phyloP scores from a whole-genome alignment of 192 early-diverging fungal species.

The Cetraspora pellucida region DNA sequence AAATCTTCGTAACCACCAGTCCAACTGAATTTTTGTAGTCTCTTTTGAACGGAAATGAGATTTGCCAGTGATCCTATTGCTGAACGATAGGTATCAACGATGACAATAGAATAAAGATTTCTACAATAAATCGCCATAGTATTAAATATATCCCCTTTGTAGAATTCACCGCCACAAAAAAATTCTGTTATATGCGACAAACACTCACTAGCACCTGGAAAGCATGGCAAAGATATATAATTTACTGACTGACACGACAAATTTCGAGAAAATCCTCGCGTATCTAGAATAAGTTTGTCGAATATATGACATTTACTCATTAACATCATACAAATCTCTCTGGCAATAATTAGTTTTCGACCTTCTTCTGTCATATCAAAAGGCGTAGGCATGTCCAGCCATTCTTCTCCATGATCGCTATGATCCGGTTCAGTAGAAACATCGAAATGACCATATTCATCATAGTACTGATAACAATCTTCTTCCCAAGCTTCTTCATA shows the following conservation, averaged over 20 bases:
- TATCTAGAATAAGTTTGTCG: not conserved
- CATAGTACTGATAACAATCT: not conserved
- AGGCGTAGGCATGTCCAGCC: not conserved
- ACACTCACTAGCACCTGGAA: not conserved
- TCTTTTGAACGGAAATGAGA: not conserved
- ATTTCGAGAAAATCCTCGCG: not conserved
- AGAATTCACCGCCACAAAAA: conserved; percentile 6
- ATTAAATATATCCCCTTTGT: conserved; percentile 12
- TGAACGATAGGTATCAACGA: not conserved
- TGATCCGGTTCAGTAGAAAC: conserved; percentile 2
- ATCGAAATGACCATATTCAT: not conserved
- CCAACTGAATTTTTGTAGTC: not conserved
- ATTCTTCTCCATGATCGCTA: not conserved
- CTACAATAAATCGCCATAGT: not conserved
- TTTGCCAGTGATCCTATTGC: not conserved
- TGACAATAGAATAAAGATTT: not conserved
- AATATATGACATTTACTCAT: not conserved
- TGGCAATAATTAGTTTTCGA: not conserved
- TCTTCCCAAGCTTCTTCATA: conserved; percentile 19
- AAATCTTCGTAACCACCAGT: not conserved
- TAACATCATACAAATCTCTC: not conserved
- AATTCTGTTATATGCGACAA: conserved; percentile 1
- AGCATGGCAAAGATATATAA: conserved; percentile 16
- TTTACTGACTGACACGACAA: not conserved
- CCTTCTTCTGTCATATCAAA: conserved; percentile 4